Evolutionary conservation across 306 rosid genomes (phyloP).

Genomic region (Rosa rugosa): DNA sequence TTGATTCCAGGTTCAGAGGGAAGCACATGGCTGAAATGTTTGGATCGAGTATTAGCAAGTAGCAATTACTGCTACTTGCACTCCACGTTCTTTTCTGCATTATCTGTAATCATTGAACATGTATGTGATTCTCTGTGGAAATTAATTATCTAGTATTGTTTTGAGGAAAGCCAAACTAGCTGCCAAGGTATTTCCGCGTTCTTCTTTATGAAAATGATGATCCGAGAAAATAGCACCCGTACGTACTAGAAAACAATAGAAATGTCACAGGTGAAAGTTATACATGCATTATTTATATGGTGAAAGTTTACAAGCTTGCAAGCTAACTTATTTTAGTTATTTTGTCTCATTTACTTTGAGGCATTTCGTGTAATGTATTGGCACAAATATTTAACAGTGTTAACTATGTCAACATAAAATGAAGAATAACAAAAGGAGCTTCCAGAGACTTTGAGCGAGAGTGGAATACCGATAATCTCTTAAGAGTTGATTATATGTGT

Average conservation of each 20-base stretch:
- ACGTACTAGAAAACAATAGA: not conserved
- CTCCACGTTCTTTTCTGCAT: constrained; percentile 13
- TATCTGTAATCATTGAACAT: not conserved
- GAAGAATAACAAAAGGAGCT: too few species aligned
- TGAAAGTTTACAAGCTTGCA: too few species aligned
- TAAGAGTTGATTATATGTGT: too few species aligned
- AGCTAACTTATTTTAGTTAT: too few species aligned
- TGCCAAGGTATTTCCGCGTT: not conserved
- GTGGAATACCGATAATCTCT: too few species aligned
- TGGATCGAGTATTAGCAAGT: not conserved
- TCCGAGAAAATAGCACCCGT: not conserved
- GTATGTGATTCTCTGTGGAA: not conserved
- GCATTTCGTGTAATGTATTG: too few species aligned
- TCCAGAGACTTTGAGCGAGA: too few species aligned
- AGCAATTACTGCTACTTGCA: not conserved
- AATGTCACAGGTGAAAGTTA: not conserved
- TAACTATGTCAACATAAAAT: too few species aligned
- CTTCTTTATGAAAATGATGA: not conserved
- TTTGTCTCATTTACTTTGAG: too few species aligned
- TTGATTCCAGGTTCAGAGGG: not conserved
- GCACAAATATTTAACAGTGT: too few species aligned
- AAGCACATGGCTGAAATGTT: not conserved
- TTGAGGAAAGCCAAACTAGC: not conserved
- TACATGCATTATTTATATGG: not conserved
- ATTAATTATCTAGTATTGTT: not conserved